These are phyloP conservation scores for Talaromyces nanjingensis DNA, from an alignment of 495 filamentous ascomycete species.

Conservation along the genomic window DNA sequence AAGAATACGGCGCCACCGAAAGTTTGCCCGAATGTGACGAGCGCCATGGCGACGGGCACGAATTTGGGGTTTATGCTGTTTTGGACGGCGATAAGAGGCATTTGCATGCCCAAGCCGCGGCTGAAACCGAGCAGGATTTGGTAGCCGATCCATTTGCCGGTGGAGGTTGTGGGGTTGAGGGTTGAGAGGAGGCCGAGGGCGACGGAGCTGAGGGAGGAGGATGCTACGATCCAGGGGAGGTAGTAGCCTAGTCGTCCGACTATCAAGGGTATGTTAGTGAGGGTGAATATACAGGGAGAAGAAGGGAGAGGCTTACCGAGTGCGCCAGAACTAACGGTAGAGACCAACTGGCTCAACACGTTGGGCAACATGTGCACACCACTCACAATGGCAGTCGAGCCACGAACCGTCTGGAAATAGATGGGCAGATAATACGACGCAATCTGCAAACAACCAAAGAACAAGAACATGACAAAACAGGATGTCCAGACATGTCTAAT, in stretches of 20 bases:
- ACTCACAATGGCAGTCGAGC: not conserved
- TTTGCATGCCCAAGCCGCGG: slow-evolving; percentile 35
- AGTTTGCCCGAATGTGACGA: slow-evolving; percentile 45
- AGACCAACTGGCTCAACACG: slow-evolving; percentile 37
- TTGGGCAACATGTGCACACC: slow-evolving; percentile 8
- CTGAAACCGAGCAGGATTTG: slow-evolving; percentile 47
- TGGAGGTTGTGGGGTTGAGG: slow-evolving; percentile 31
- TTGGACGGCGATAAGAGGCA: slow-evolving; percentile 47
- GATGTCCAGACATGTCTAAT: not conserved
- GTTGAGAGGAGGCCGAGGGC: slow-evolving; percentile 45
- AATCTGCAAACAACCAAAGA: slow-evolving; percentile 29
- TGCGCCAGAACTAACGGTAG: slow-evolving; percentile 37
- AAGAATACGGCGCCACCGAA: slow-evolving; percentile 63
- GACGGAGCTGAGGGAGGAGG: slow-evolving; percentile 24
- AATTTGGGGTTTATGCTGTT: slow-evolving; percentile 35
- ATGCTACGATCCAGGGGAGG: slow-evolving; percentile 33
- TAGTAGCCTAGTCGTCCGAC: slow-evolving; percentile 43
- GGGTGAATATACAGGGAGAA: not conserved
- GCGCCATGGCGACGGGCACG: slow-evolving; percentile 42
- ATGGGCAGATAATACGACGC: slow-evolving; percentile 9
- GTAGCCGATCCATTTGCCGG: slow-evolving; percentile 48
- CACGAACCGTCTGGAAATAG: slow-evolving; percentile 8
- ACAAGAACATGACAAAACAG: not conserved
- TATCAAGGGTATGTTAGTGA: slow-evolving; percentile 4
- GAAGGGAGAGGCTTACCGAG: slow-evolving; percentile 19